A percentile compares a stretch with the other conserved stretches of the same genome.
These are phyloP conservation scores for Phytophthora quininea DNA, from an alignment of 352 stramenopile species.

Conservation along the genomic window DNA sequence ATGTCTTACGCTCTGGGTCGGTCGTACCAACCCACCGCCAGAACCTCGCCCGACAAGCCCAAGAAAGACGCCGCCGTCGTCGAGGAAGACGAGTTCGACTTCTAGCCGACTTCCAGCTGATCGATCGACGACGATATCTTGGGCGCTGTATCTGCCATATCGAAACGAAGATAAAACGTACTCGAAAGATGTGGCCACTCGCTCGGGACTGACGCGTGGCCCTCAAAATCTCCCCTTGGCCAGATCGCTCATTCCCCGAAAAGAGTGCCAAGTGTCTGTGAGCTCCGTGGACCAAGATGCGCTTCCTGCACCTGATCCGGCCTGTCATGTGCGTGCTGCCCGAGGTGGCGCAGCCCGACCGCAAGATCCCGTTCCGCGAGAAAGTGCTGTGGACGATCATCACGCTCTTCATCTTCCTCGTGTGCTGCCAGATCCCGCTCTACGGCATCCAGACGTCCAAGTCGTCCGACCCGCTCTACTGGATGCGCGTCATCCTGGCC, in stretches of 20 bases:
- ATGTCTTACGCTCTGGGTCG: conserved; percentile 11
- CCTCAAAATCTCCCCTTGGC: conserved; percentile 32
- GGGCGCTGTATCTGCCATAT: too few relatives aligned
- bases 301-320: conserved; percentile 98
- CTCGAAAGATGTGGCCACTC: too few relatives aligned
- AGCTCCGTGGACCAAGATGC: conserved; percentile 59
- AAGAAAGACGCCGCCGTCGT: conserved; percentile 9
- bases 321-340: conserved; percentile 98
- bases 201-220: too few relatives aligned
- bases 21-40: background rate
- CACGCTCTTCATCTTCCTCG: conserved; percentile 99
- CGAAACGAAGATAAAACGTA: too few relatives aligned
- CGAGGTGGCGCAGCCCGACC: conserved; percentile 96
- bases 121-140: too few relatives aligned
- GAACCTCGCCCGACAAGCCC: conserved; percentile 15
- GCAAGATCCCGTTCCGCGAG: conserved; percentile 99
- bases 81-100: conserved; percentile 69
- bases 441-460: conserved; percentile 99
- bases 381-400: conserved; percentile 99
- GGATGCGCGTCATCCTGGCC: conserved; percentile 99
- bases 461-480: conserved; percentile 99
- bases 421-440: conserved; percentile 99
- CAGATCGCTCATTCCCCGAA: conserved; percentile 39
- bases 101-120: conserved; percentile 21
- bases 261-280: conserved; percentile 31